Base-by-base conservation (phyloP, 2,329 filamentous ascomycete genomes). In the Sporothrix euskadiensis region DNA sequence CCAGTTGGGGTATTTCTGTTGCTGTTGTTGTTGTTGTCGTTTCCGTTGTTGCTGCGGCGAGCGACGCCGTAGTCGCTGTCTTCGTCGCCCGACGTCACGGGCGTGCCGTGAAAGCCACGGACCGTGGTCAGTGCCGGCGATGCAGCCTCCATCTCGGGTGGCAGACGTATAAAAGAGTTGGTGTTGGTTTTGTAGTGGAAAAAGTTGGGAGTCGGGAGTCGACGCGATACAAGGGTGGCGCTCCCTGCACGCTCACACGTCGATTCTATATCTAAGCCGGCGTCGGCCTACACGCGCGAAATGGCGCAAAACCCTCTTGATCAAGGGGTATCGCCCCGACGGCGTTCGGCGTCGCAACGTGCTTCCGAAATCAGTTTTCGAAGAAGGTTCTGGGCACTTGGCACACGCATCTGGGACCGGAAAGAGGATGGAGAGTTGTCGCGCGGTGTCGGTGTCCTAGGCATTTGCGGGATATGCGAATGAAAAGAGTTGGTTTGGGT, bases 311-410 rank as follows among this genome's bases (percentile, higher is more conserved):
- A 65, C 54, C 61, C 61, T 73, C 65, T 57, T 35, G 56, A 61
- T 75, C 73, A 75, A 74, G 72, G 72, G 52, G 10, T 72, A 80
- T 87, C 87, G 76, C 87, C 87, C 81, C 75, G 75, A 68, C 87
- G 87, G 79, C 87, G 87, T 83, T 88, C 85, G 75, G 87, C 86
- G 83, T 89, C 87, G 78, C 85, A 85, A 79, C 87, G 87, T 78
- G 83, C 82, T 80, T 86, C 83, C 77, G 83, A 84, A 77, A 86
- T 82, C 79, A 84, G 82, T 79, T 84, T 84, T 80, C 83, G 83
- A 77, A 85, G 82, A 76, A 83, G 81, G 80, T 84, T 82, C 80
- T 85, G 83, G 81, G 83, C 82, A 82, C 83, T 84, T 77, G 84
- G 83, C 79, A 84, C 80, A 81, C 85, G 86, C 87, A 89, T 89